These are phyloP conservation scores for Serendipita vermifera DNA, from an alignment of 768 basidiomycete genomes.

Conservation along the genomic window DNA sequence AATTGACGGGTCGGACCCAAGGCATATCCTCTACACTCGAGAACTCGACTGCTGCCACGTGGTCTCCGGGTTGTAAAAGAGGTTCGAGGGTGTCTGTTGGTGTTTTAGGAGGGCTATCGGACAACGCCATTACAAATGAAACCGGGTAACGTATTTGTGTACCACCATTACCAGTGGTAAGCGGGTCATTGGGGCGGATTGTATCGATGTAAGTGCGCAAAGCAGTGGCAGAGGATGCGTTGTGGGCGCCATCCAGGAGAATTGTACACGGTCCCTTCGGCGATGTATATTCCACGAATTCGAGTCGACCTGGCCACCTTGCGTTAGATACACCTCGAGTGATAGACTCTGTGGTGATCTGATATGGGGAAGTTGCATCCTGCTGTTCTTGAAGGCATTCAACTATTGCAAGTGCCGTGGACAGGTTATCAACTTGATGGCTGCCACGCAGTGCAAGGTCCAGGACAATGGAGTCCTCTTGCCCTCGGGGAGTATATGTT, in stretches of 20 bases:
- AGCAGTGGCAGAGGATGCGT: slow-evolving; percentile 57
- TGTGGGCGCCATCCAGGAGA: slow-evolving; percentile 90
- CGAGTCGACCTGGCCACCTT: slow-evolving; percentile 74
- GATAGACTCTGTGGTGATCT: slow-evolving; percentile 6
- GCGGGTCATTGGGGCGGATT: slow-evolving; percentile 24
- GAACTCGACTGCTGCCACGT: slow-evolving; percentile 49
- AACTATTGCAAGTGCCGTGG: slow-evolving; percentile 49
- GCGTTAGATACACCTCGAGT: slow-evolving; percentile 23
- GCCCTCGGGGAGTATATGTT: background rate
- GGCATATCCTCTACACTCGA: slow-evolving; percentile 83
- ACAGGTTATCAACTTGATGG: slow-evolving; percentile 81
- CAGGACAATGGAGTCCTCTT: slow-evolving; percentile 30
- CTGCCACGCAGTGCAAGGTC: slow-evolving; percentile 57
- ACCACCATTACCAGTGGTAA: slow-evolving; percentile 10
- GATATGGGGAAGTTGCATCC: slow-evolving; percentile 2
- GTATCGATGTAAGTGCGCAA: slow-evolving; percentile 52
- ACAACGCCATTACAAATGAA: slow-evolving; percentile 70
- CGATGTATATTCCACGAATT: slow-evolving; percentile 33
- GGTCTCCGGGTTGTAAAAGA: slow-evolving; percentile 37
- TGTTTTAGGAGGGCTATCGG: slow-evolving; percentile 76
- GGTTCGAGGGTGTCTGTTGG: slow-evolving; percentile 57
- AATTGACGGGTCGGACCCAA: slow-evolving; percentile 64
- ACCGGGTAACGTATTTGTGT: slow-evolving; percentile 31
- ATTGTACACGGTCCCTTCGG: slow-evolving; percentile 18
- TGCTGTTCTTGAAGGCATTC: slow-evolving; percentile 45